Percentiles rank a stretch among this genome's conserved stretches.
Evolutionary conservation across 2,329 filamentous ascomycete species (phyloP).

Genomic region (Ambrosiella xylebori): DNA sequence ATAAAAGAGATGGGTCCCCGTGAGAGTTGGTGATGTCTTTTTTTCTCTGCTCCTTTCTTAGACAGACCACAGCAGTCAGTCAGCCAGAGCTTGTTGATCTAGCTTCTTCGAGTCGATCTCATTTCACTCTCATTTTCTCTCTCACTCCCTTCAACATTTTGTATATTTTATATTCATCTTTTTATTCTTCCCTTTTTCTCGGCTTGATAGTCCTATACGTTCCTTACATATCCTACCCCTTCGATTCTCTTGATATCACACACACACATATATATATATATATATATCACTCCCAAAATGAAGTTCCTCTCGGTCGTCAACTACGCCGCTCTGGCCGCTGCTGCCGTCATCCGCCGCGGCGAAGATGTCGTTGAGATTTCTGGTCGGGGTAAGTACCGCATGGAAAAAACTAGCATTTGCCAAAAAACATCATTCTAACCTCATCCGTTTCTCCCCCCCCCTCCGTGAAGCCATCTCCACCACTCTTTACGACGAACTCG

Average conservation of each 20-base stretch:
- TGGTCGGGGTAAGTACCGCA: slow-evolving; percentile 8
- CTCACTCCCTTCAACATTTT: neutral
- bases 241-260: neutral
- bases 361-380: slow-evolving; percentile 6
- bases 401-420: neutral
- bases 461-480: slow-evolving; percentile 1
- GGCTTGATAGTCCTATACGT: too few species aligned
- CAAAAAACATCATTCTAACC: neutral
- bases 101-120: neutral
- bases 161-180: neutral
- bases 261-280: neutral
- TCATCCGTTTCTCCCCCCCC: neutral
- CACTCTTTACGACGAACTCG: slow-evolving; percentile 7
- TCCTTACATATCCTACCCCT: too few species aligned
- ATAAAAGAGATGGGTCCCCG: neutral
- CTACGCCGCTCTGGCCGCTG: slow-evolving; percentile 10
- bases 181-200: neutral
- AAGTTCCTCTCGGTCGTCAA: slow-evolving; percentile 9
- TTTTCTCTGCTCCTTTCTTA: slow-evolving; percentile 4
- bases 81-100: slow-evolving; percentile 11
- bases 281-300: slow-evolving; percentile 5
- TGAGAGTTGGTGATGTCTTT: neutral
- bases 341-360: slow-evolving; percentile 11
- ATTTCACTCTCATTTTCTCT: neutral
- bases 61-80: neutral